Base-by-base conservation (phyloP, 2,329 filamentous ascomycete species). In the Geosmithia morbida region DNA sequence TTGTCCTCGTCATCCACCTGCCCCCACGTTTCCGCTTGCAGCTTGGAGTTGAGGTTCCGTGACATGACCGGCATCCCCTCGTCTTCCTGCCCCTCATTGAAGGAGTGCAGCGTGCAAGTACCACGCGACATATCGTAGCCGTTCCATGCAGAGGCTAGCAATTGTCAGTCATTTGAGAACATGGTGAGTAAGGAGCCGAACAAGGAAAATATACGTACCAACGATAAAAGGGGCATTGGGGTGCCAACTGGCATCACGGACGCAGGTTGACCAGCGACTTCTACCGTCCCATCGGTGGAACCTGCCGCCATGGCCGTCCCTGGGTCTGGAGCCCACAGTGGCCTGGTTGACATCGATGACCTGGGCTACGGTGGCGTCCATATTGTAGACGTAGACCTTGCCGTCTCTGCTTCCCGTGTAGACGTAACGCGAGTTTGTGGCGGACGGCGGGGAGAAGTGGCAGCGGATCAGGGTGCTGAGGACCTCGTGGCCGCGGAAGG, bases 331-430 rank as follows among this genome's bases (percentile, higher is more conserved):
- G 52, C 79, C 72, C 50, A 70, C 68, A 0, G 87, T 94, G 1
- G 84, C 81, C 51, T 73, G 66, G 42, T 77, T 74, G 7, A 96
- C 89, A 59, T 97, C 81, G 43, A 98, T 81, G 41, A 75, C 79
- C 4, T 76, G 79, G 0, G 86, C 87, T 11, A 86, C 59, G 0
- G 88, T 96, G 30, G 87, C 89, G 59, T 98, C 89, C 65, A 97
- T 68, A 59, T 97, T 97, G 75, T 86, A 98, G 41, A 97, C 77
- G 55, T 88, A 90, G 1, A 96, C 85, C 50, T 84, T 85, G 45
- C 92, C 92, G 54, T 96, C 87, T 52, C 87, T 80, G 56, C 86
- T 94, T 19, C 92, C 92, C 18, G 83, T 85, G 65, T 96, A 97
- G 19, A 98, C 88, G 59, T 96, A 97, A 55, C 87, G 76, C 8